These are phyloP conservation scores for Paramecium sexaurelia DNA, from an alignment of 73 alveolate genomes.

Conservation along the genomic window DNA sequence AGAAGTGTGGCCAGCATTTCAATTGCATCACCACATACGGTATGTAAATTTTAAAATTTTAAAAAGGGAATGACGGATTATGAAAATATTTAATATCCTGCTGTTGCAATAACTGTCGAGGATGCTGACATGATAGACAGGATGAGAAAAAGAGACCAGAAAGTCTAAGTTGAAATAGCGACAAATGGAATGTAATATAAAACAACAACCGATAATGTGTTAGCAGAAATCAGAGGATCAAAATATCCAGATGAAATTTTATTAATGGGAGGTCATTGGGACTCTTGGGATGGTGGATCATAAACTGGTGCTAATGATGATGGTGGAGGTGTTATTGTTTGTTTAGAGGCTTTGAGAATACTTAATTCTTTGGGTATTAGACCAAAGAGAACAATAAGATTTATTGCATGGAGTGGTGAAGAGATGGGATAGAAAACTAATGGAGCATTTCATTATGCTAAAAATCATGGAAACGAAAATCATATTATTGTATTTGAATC, in stretches of 20 bases:
- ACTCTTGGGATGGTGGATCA: slow-evolving; percentile 68
- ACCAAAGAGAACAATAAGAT: slow-evolving; percentile 68
- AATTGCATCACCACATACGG: slow-evolving; percentile 69
- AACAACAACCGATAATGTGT: slow-evolving; percentile 34
- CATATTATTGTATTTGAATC: slow-evolving; percentile 64
- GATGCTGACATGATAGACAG: slow-evolving; percentile 69
- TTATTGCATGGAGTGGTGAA: slow-evolving; percentile 74
- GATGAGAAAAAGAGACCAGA: slow-evolving; percentile 59
- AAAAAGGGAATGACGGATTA: slow-evolving; percentile 37
- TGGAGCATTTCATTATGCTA: slow-evolving; percentile 66
- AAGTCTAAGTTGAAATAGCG: background rate
- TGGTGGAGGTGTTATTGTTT: slow-evolving; percentile 68
- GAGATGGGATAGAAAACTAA: slow-evolving; percentile 60
- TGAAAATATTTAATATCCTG: slow-evolving; percentile 40
- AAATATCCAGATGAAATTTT: slow-evolving; percentile 58
- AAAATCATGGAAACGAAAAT: slow-evolving; percentile 43
- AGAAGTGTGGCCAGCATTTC: slow-evolving; percentile 59
- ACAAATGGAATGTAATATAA: background rate
- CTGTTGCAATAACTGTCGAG: slow-evolving; percentile 66
- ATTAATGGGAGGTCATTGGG: slow-evolving; percentile 69
- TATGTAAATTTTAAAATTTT: background rate
- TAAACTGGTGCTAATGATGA: slow-evolving; percentile 73
- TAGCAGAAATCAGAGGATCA: slow-evolving; percentile 62
- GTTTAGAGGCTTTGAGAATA: slow-evolving; percentile 63
- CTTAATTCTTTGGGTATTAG: slow-evolving; percentile 17